Base-by-base conservation (phyloP, 2,329 filamentous ascomycete species). In the Achaetomium macrosporum region DNA sequence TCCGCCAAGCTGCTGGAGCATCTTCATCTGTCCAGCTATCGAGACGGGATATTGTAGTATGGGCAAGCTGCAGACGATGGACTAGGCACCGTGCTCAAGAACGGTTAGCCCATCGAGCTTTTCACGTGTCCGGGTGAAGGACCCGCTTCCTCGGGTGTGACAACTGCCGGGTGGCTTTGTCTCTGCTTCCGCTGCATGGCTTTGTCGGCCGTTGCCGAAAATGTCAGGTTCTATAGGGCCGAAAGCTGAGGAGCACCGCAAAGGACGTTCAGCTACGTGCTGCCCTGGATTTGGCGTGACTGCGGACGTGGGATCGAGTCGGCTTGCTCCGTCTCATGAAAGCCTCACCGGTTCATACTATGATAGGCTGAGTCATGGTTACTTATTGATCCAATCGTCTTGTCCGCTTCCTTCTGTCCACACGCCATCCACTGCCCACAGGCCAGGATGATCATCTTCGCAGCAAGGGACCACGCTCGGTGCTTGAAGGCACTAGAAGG, bases 121-220 rank as follows among this genome's bases (percentile, higher is more conserved):
- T 45, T 63, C 59, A 59, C 57, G 61, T 64, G 62, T 60, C 7
- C 54, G 59, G 57, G 51, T 58, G 59, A 59, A 49, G 59, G 53
- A 55, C 56, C 53, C 50, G 44, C 51, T 40, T 40, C 35, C 35
- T 57, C 35, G 47, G 55, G 61, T 63, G 42, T 53, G 47, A 63
- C 59, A 57, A 55, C 35, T 31, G 40, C 51, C 54, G 56, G 56
- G 55, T 60, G 56, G 57, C 47, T 56, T 57, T 58, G 57, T 58
- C 57, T 60, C 50, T 54, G 45, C 50, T 56, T 51, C 46, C 50
- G 45, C 51, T 58, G 58, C 54, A 59, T 57, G 51, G 55, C 46
- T 59, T 54, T 63, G 59, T 62, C 62, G 62, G 64, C 61, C 57
- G 59, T 61, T 60, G 59, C 64, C 62, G 60, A 62, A 58, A 55